Evolutionary conservation across 2,329 filamentous ascomycete species (phyloP).

Genomic region (Curvularia lunata): DNA sequence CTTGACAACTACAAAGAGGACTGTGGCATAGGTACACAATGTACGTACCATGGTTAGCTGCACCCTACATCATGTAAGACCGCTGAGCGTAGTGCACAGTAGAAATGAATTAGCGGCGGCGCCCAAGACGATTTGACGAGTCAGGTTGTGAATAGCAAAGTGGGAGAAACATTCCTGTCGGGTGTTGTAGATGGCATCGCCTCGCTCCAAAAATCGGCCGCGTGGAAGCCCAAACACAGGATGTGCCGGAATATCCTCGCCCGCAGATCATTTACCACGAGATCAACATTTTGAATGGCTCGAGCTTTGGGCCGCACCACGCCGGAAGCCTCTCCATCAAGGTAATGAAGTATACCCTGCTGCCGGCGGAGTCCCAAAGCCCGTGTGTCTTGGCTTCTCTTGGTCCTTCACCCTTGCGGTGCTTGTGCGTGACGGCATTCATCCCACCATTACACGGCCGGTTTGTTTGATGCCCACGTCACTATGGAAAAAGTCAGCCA

Average conservation of each 20-base stretch:
- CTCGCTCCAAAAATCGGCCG: conserved; percentile 14
- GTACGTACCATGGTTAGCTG: conserved; percentile 24
- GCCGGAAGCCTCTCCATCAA: conserved; percentile 28
- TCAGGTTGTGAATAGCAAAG: conserved; percentile 5
- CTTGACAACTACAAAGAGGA: conserved; percentile 15
- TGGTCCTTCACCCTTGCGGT: conserved; percentile 46
- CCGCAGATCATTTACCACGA: conserved; percentile 24
- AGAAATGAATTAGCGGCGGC: conserved; percentile 7
- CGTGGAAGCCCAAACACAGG: conserved; percentile 24
- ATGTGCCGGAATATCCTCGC: conserved; percentile 23
- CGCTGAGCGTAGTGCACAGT: conserved; percentile 23
- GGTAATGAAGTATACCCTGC: conserved; percentile 35
- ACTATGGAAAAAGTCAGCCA: conserved; percentile 37
- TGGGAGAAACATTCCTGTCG: neutral
- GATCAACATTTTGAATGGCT: conserved; percentile 23
- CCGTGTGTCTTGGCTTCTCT: conserved; percentile 44
- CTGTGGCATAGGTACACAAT: conserved; percentile 13
- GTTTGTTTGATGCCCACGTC: conserved; percentile 48
- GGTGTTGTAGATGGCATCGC: conserved; percentile 8
- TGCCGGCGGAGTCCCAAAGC: conserved; percentile 37
- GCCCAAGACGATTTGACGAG: neutral
- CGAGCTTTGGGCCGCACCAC: conserved; percentile 31
- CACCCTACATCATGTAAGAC: conserved; percentile 11
- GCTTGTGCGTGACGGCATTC: conserved; percentile 42
- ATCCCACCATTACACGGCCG: conserved; percentile 37